Evolutionary conservation across 148 eudicot species (phyloP), one percentile per base, ranked within the genome.

Genomic region (Gaultheria prostrata): DNA sequence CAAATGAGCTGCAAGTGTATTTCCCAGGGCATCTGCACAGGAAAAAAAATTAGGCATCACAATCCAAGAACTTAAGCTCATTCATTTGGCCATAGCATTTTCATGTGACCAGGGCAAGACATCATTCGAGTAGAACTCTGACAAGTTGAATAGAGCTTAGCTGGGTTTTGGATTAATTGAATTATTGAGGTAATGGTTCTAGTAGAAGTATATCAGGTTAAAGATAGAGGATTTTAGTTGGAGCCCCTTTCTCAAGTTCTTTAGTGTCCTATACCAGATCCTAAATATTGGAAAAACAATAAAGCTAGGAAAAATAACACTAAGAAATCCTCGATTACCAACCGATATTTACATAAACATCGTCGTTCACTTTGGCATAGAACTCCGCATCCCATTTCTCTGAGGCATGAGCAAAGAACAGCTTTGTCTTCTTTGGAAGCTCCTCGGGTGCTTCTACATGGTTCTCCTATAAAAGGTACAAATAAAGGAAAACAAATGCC

Each of bases 291-390:
- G 51, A 61, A 39, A n/a, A 43, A 67, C 56, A 67, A 46, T 45
- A 8, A 12, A 32, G n/a, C 54, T 10, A 69, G 59, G 20, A 6
- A 71, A 72, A 33, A 11, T 26, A 24, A 46, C 28, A 65, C 17
- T 2, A 9, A 14, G 61, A 54, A 73, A 21, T 48, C 14, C 28
- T 56, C 14, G 57, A 63, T 26, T 65, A 85, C 90, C 61, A 32
- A 95, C 98, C 98, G 85, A 92, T 84, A 86, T 95, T 91, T 81
- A 95, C 92, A 87, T 88, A 90, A 80, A 95, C 89, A 88, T 95
- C 92, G 79, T 94, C 96, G 80, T 93, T 94, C 88, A 94, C 94
- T 90, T 95, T 95, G 82, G 92, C 93, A 78, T 88, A 95, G 81
- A 88, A 94, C 59, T 93, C 94, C 63, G 98, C 98, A 75, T 91